phyloP scores from a whole-genome alignment of 1,139 yeast species.

The Schizosaccharomyces versatilis region DNA sequence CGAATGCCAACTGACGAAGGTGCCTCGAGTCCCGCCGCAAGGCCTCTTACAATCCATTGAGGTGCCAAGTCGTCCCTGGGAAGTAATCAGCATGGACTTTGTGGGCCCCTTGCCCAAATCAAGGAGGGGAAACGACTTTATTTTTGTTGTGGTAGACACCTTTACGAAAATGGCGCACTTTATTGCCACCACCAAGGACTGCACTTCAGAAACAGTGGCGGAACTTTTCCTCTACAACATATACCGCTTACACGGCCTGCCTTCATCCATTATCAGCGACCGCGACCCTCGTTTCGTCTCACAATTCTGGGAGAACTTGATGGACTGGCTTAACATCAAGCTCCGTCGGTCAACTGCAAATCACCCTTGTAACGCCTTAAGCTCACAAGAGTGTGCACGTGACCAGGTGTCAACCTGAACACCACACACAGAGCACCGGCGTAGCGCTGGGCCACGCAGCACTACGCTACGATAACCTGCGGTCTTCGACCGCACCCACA shows the following conservation, averaged over 20 bases:
- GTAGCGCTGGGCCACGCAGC: too few species aligned
- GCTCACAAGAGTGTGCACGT: too few species aligned
- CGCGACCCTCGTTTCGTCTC: constrained; percentile 4
- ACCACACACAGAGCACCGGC: too few species aligned
- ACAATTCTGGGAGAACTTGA: too few species aligned
- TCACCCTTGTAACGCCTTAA: too few species aligned
- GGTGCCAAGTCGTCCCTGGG: constrained; percentile 6
- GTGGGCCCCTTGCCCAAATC: constrained; percentile 5
- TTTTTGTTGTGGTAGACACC: constrained; percentile 7
- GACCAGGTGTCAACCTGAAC: too few species aligned
- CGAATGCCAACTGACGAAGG: constrained; percentile 3
- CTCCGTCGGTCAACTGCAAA: constrained; percentile 12
- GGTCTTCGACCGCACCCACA: too few species aligned
- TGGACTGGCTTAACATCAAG: neutral
- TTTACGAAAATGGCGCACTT: constrained; percentile 9
- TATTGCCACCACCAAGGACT: neutral
- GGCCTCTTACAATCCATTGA: constrained; percentile 3
- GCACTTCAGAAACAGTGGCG: neutral
- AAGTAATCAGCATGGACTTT: constrained; percentile 7
- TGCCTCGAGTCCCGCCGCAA: too few species aligned
- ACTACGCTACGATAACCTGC: too few species aligned
- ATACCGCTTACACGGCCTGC: neutral
- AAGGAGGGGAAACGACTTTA: constrained; percentile 3
- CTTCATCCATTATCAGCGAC: constrained; percentile 4
- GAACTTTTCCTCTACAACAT: neutral